These are phyloP conservation scores for Myotisia sp. DNA, from an alignment of 2,329 filamentous ascomycete genomes.

Conservation along the genomic window DNA sequence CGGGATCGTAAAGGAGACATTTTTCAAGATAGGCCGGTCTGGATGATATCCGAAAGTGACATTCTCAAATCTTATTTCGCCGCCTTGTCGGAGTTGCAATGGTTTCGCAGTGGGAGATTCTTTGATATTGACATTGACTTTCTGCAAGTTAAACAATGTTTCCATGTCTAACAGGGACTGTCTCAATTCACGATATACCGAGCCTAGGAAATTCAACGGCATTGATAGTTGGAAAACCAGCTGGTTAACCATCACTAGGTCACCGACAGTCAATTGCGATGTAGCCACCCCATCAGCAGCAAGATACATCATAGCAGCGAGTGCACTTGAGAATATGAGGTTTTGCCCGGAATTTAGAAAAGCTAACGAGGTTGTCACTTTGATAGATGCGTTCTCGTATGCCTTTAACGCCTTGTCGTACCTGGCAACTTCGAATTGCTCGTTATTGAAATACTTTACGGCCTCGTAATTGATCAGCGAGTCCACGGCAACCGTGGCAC, in stretches of 20 bases:
- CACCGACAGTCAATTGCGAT: conserved; percentile 75
- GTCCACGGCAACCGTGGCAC: conserved; percentile 88
- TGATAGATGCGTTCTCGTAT: conserved; percentile 92
- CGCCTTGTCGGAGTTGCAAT: conserved; percentile 58
- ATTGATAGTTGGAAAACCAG: conserved; percentile 96
- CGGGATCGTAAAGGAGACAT: conserved; percentile 76
- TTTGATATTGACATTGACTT: conserved; percentile 77
- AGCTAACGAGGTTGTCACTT: conserved; percentile 84
- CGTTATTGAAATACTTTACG: conserved; percentile 99
- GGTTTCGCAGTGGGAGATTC: conserved; percentile 62
- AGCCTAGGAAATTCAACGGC: conserved; percentile 93
- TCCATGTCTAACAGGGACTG: conserved; percentile 97
- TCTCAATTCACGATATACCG: conserved; percentile 86
- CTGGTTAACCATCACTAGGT: conserved; percentile 97
- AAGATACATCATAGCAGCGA: conserved; percentile 97
- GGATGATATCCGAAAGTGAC: conserved; percentile 86
- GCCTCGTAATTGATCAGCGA: conserved; percentile 98
- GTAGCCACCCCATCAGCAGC: conserved; percentile 76
- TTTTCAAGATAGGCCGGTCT: conserved; percentile 72
- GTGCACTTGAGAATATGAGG: conserved; percentile 84
- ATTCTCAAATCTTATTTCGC: conserved; percentile 87
- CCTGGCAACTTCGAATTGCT: conserved; percentile 78
- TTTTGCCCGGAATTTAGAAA: conserved; percentile 92
- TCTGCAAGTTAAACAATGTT: conserved; percentile 92
- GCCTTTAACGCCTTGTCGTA: conserved; percentile 76